Evolutionary conservation across 169 alveolate species (phyloP).

Genomic region (Plasmodium malariae): DNA sequence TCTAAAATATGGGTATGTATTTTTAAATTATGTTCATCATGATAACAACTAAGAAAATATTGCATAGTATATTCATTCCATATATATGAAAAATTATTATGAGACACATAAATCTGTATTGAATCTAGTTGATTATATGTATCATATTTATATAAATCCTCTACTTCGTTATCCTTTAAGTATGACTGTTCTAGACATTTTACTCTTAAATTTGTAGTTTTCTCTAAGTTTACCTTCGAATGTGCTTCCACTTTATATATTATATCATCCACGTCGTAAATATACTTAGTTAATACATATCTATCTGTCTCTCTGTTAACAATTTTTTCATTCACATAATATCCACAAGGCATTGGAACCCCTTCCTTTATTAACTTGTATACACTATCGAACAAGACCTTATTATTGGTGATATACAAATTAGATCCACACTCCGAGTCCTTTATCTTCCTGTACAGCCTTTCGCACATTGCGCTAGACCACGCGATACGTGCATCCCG

Average conservation of each 20-base stretch:
- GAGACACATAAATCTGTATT: constrained; percentile 63
- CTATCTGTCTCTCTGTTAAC: constrained; percentile 71
- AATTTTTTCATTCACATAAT: constrained; percentile 47
- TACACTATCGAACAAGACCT: constrained; percentile 53
- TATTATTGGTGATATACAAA: constrained; percentile 58
- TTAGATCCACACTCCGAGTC: constrained; percentile 67
- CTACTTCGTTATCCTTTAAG: constrained; percentile 61
- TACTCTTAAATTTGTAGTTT: constrained; percentile 13
- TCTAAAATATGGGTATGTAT: constrained; percentile 66
- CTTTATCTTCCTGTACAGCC: constrained; percentile 44
- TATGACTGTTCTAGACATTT: constrained; percentile 37
- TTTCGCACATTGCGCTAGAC: constrained; percentile 66
- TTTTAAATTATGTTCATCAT: constrained; percentile 51
- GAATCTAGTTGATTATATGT: constrained; percentile 62
- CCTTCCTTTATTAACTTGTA: constrained; percentile 56
- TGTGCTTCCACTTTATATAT: constrained; percentile 76
- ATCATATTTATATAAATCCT: constrained; percentile 36
- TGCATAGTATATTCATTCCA: constrained; percentile 70
- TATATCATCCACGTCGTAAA: constrained; percentile 68
- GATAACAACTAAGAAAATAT: constrained; percentile 69
- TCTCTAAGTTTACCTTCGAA: constrained; percentile 56
- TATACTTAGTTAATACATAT: constrained; percentile 65
- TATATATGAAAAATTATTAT: constrained; percentile 34
- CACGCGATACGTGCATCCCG: no score
- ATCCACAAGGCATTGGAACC: constrained; percentile 66